These are phyloP conservation scores for Chloranthus sessilifolius DNA, from an alignment of 164 flowering plant species.

Conservation along the genomic window DNA sequence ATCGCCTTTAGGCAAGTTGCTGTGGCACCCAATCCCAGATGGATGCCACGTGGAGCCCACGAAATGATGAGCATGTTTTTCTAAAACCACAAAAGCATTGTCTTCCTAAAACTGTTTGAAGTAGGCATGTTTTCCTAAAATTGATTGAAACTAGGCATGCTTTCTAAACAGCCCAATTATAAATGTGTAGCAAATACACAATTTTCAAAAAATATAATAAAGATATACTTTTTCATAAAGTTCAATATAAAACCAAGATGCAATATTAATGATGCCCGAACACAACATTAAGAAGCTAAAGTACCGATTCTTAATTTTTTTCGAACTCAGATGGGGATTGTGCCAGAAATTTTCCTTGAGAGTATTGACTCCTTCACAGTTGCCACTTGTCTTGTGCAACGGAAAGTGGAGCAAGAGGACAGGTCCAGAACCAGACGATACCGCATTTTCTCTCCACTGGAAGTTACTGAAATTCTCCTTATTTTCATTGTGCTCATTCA, in stretches of 20 bases:
- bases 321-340: conserved; percentile 4
- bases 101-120: too few species aligned
- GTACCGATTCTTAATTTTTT: conserved; percentile 9
- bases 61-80: too few species aligned
- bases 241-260: too few species aligned
- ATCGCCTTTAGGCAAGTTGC: too few species aligned
- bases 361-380: conserved; percentile 10
- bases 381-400: conserved; percentile 24
- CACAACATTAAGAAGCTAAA: conserved; percentile 3
- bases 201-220: not conserved
- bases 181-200: too few species aligned
- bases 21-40: too few species aligned
- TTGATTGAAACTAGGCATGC: not conserved
- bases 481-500: conserved; percentile 2
- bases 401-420: conserved; percentile 73
- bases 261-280: not conserved
- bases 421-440: conserved; percentile 58
- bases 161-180: too few species aligned
- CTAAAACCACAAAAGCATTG: too few species aligned
- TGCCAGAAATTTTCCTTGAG: conserved; percentile 4
- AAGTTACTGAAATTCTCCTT: conserved; percentile 12
- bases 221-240: too few species aligned
- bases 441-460: conserved; percentile 41
- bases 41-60: too few species aligned
- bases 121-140: too few species aligned